Base-by-base conservation (phyloP, 768 basidiomycete genomes). In the Serendipita sp. region DNA sequence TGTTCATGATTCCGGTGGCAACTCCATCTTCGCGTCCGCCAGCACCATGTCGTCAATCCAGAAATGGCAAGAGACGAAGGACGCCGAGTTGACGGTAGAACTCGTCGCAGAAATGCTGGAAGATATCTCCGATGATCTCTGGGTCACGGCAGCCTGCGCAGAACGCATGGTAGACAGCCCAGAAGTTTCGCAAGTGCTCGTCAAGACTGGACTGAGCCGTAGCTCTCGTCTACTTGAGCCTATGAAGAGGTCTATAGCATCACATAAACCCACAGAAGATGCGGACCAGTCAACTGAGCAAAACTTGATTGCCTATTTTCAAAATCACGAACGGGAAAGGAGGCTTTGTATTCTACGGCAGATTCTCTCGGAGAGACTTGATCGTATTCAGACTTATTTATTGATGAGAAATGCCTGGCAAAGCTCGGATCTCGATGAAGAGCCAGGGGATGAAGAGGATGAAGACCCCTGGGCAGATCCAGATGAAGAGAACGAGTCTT, bases 381-480 rank as follows among this genome's bases (percentile, higher is more conserved):
- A 89, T 72, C 77, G 81, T 54, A 76, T 92, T 54, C 85, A 84
- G 67, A 89, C 88, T n/a, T 92, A 80, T 66, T 76, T 81, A 24
- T 80, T 86, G 69, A 78, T 90, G 68, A 80, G 74, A 70, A 78
- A 78, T 67, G 76, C 73, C 24, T 66, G 67, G 8, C 69, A 71
- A 37, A 66, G 69, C 38, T 71, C 66, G 3, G 58, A 67, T 37
- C 77, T 79, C 10, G 74, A 83, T 8, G 82, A 84, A 63, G 69
- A 69, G 24, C 64, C 66, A 18, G 64, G 64, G 32, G 56, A 68
- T 35, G 82, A 83, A 69, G 88, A 71, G 37, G 35, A 54, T 30
- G 70, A 86, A 69, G 86, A 89, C 71, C 86, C 88, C 11, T 89
- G 87, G 86, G 83, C 77, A 44, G 85, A 89, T 53, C 73, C 77